Evolutionary conservation across 805 yeast genomes (phyloP), one percentile per base, ranked within the genome.

Genomic region (Lipomyces lipofer): DNA sequence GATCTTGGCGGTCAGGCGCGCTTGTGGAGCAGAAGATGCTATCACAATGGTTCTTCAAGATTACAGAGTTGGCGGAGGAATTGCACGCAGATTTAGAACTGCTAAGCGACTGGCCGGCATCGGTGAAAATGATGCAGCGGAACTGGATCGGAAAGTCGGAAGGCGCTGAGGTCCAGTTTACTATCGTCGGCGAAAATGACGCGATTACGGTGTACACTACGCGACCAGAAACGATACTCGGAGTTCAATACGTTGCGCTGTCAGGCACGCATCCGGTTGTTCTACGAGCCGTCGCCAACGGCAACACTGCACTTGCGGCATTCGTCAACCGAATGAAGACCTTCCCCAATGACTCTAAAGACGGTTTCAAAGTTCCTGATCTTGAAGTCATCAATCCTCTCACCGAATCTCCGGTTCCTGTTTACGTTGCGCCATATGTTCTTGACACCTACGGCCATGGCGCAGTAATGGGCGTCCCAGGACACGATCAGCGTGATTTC

Each of bases 381-480:
- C 83, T 79, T 0, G 62, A 73, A 0, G 72, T 69, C 13, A 40
- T 56, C 2, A 77, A 87, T 56, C 99, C 99, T 0, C 69, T 91
- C 1, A 67, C 64, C 30, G 66, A 69, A 2, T 51, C 67, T 0
- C 54, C 51, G 13, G 54, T 92, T 4, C 97, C 97, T 0, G 82
- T 92, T 0, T 94, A 80, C 72, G 91, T 79, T 1, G 97, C 98
- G 0, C 96, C 97, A 0, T 94, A 91, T 69, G 98, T 92, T 0
- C 67, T 92, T 32, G 83, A 86, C 3, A 73, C 79, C 2, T 92
- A 92, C 66, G 97, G 97, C 0, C 82, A 82, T 52, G 96, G 97
- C 36, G 96, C 96, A 0, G 98, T 92, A 0, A 92, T 94, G 98
- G 99, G 99, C 1, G 88, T 95, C 64, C 99, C 99, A 1, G 96